A percentile compares a stretch with the other conserved stretches of the same genome.
phyloP scores from a whole-genome alignment of 2,329 filamentous ascomycete species.

The Xylariaceae sp. region DNA sequence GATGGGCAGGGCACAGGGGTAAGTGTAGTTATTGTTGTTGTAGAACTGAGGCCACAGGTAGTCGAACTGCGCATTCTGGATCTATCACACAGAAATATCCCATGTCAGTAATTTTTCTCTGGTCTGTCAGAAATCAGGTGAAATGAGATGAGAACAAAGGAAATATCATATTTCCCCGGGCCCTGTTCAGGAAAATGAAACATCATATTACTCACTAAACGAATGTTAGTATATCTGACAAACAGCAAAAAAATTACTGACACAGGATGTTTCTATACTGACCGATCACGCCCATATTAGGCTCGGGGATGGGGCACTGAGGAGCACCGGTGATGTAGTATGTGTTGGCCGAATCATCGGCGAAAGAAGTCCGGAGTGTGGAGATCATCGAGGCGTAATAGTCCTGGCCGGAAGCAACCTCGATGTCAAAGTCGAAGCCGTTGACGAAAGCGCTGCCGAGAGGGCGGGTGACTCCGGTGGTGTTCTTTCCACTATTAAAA shows the following conservation, averaged over 20 bases:
- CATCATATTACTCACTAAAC: too few relatives aligned
- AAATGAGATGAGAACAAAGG: too few relatives aligned
- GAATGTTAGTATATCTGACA: too few relatives aligned
- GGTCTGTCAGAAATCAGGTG: too few relatives aligned
- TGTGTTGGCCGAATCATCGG: slow-evolving; percentile 29
- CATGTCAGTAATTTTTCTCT: too few relatives aligned
- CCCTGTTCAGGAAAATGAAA: too few relatives aligned
- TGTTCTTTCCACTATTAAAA: slow-evolving; percentile 17
- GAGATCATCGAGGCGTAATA: slow-evolving; percentile 33
- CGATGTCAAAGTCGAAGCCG: slow-evolving; percentile 24
- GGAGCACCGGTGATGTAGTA: slow-evolving; percentile 48
- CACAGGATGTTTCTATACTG: too few relatives aligned
- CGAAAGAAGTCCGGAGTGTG: slow-evolving; percentile 32
- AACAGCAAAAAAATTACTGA: too few relatives aligned
- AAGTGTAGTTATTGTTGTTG: slow-evolving; percentile 38
- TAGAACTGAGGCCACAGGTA: slow-evolving; percentile 45
- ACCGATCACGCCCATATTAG: slow-evolving; percentile 37
- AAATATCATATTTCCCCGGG: too few relatives aligned
- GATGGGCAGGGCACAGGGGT: slow-evolving; percentile 33
- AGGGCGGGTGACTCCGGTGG: slow-evolving; percentile 35
- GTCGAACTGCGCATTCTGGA: slow-evolving; percentile 39
- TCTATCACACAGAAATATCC: too few relatives aligned
- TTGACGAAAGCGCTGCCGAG: slow-evolving; percentile 43
- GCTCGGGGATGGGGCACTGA: slow-evolving; percentile 43
- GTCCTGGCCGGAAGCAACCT: slow-evolving; percentile 36